phyloP scores from a whole-genome alignment of 2,329 filamentous ascomycete species.

The Neophaeococcomyces aloes region DNA sequence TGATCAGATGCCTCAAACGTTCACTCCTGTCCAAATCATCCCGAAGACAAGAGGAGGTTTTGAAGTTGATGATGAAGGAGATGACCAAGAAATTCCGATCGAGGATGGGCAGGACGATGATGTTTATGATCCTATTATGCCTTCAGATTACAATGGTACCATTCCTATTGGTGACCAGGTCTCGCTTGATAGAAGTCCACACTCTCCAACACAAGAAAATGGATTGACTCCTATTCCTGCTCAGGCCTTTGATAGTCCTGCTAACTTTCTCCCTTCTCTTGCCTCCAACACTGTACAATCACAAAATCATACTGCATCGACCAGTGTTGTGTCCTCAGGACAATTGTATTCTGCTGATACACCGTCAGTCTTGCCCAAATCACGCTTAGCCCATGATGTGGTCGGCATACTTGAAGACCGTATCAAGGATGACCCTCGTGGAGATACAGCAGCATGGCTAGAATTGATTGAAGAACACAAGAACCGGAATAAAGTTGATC shows the following conservation, averaged over 20 bases:
- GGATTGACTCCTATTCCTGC: conserved; percentile 24
- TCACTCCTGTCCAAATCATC: conserved; percentile 32
- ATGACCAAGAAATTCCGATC: conserved; percentile 43
- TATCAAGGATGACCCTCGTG: conserved; percentile 82
- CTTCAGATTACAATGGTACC: conserved; percentile 16
- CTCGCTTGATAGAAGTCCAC: conserved; percentile 33
- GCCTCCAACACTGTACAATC: conserved; percentile 36
- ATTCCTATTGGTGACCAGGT: conserved; percentile 16
- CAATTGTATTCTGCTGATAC: conserved; percentile 17
- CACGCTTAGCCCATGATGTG: conserved; percentile 59
- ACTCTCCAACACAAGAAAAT: conserved; percentile 53
- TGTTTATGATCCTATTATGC: conserved; percentile 22
- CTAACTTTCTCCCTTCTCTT: conserved; percentile 34
- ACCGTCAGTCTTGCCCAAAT: conserved; percentile 29
- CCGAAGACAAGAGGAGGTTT: conserved; percentile 45
- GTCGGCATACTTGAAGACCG: conserved; percentile 78
- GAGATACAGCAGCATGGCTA: conserved; percentile 87
- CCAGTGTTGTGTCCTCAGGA: conserved; percentile 16
- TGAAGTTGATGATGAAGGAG: conserved; percentile 53
- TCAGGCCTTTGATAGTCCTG: conserved; percentile 44
- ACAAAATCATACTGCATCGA: conserved; percentile 26
- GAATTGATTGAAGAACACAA: conserved; percentile 76
- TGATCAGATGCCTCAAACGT: conserved; percentile 15
- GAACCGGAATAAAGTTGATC: conserved; percentile 69
- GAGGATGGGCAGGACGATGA: conserved; percentile 24